Base-by-base conservation (phyloP, 169 alveolate genomes). In the Plasmodium cynomolgi region DNA sequence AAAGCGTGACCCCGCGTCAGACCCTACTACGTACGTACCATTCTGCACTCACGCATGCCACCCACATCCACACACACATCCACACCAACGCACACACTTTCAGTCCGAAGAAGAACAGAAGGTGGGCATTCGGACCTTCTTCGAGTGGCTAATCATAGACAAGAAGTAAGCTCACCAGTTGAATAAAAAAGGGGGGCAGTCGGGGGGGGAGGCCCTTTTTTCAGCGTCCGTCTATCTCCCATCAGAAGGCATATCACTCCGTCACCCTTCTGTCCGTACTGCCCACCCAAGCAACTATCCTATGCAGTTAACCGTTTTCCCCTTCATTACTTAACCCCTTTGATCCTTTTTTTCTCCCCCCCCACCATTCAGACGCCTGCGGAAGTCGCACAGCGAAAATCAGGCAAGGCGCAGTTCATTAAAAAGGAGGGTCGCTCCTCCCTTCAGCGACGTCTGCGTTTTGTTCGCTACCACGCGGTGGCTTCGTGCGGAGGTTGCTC, bases 101-200 rank as follows among this genome's bases (percentile, higher is more conserved):
- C 82, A 90, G 94, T 90, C 91, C 9, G 90, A 90, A 29, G 91
- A 41, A 15, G 83, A 90, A 81, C 75, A 81, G 82, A 90, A 81
- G 41, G 82, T n/a, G n/a, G 85, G 83, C 47, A 71, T 90, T 50
- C 82, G 73, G 50, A 90, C 94, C 33, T 90, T 90, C 74, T 90
- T 90, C 74, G 94, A 90, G 54, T 90, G 94, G 94, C 68, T 90
- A n/a, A 81, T 90, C 50, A 90, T 90, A 41, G 94, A 90, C 77
- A 90, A 90, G 74, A 81, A 81, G 91, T 81, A 81, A 31, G 68
- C 31, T 26, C 15, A 58, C 31, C 20, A 34, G 20, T 33, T 26
- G 8, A 17, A 31, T 50, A 58, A 33, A 9, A 9, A 82, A 82
- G 34, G 8, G 39, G 34, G 17, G 9, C 4, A 26, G 20, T 54